Evolutionary conservation across 2,329 filamentous ascomycete genomes (phyloP).

Genomic region (Talaromyces piceae): DNA sequence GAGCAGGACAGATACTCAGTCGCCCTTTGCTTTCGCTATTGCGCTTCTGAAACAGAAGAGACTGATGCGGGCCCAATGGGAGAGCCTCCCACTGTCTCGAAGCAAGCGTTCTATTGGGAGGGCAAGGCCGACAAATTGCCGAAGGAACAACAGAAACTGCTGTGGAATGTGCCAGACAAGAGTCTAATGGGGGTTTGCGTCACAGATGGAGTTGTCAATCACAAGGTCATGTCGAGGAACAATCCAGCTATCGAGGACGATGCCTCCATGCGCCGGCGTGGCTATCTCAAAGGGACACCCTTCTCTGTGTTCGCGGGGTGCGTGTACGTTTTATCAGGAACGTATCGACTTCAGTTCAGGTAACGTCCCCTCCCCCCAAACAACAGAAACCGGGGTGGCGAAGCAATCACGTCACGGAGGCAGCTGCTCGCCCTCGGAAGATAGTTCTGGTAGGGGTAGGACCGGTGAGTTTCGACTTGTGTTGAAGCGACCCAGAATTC

Average conservation of each 20-base stretch:
- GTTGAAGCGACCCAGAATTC: slow-evolving; percentile 1
- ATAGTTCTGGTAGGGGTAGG: slow-evolving; percentile 3
- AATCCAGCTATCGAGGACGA: slow-evolving; percentile 9
- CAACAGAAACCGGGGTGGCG: slow-evolving; percentile 12
- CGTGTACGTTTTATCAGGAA: background rate
- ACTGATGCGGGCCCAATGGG: background rate
- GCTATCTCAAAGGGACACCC: slow-evolving; percentile 8
- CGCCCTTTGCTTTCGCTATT: background rate
- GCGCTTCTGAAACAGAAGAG: background rate
- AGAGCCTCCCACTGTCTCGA: background rate
- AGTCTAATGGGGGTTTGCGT: slow-evolving; percentile 13
- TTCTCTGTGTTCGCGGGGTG: slow-evolving; percentile 5
- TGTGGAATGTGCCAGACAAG: slow-evolving; percentile 12
- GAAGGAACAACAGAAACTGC: slow-evolving; percentile 20
- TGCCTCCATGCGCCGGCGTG: slow-evolving; percentile 13
- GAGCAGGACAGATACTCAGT: background rate
- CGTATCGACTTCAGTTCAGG: background rate
- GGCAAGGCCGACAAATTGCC: slow-evolving; percentile 10
- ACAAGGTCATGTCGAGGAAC: slow-evolving; percentile 21
- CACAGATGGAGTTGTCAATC: slow-evolving; percentile 20
- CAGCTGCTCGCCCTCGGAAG: background rate
- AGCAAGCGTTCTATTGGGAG: background rate
- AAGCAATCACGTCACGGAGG: slow-evolving; percentile 7
- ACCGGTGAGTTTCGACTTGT: no score
- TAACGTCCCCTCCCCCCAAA: slow-evolving; percentile 8